Evolutionary conservation across 306 rosid species (phyloP).

Genomic region (Citrullus mucosospermus): DNA sequence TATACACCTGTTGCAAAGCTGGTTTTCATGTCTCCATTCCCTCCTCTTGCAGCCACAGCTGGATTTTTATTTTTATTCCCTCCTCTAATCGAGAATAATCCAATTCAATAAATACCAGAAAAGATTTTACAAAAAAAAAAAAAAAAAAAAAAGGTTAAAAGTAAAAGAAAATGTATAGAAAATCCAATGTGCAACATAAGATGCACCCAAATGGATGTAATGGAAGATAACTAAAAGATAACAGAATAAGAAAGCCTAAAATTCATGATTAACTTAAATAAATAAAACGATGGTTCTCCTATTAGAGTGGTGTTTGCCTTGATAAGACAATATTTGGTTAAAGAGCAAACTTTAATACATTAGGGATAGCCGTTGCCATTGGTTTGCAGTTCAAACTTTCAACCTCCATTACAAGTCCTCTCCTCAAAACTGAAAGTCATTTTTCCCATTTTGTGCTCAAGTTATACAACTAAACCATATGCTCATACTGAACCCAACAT

Average conservation of each 20-base stretch:
- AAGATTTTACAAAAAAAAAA: too few relatives aligned
- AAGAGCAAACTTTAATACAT: neutral
- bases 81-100: neutral
- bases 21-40: slow-evolving; percentile 69
- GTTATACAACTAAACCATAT: neutral
- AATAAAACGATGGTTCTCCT: neutral
- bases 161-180: neutral
- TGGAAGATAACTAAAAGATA: neutral
- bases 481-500: neutral
- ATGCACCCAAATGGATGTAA: neutral
- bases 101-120: neutral
- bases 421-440: neutral
- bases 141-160: neutral
- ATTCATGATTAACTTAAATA: neutral
- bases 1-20: slow-evolving; percentile 68
- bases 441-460: neutral
- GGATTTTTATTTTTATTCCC: slow-evolving; percentile 2
- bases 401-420: neutral
- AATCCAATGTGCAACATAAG: neutral
- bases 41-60: slow-evolving; percentile 80
- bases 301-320: neutral
- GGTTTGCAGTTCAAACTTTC: neutral
- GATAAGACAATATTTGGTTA: neutral
- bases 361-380: neutral
- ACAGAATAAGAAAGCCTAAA: neutral